Base-by-base conservation (phyloP, 371 early-diverging fungal genomes). In the Syncephalastrum monosporum region DNA sequence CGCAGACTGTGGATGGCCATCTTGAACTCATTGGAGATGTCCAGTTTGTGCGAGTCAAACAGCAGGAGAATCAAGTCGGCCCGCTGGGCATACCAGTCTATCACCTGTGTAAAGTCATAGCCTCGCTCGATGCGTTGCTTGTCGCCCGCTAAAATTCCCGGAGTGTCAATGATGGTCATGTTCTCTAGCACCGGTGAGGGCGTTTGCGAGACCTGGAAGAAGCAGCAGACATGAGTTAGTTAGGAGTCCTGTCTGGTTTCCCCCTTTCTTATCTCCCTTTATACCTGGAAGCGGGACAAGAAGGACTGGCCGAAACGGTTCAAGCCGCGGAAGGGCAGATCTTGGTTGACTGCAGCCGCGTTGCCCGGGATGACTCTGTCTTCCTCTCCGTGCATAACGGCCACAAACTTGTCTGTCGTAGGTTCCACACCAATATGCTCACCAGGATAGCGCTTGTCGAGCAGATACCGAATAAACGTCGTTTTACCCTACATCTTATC, bases 1-100 rank as follows among this genome's bases (percentile, higher is more conserved):
- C 74, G 83, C 53, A 93, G 72, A 12, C 84, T 80, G 59, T 82
- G 79, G 50, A 94, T 92, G 1, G 89, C 91, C 48, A 81, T 67
- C 66, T 89, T 92, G 67, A 94, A 91, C 71, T 94, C 94, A 67
- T 93, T 91, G 14, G 89, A 88, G 47, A 94, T 93, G 68, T 94
- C 95, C 57, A 94, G 77, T 66, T 94, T 94, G 74, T 91, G 86
- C 3, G 89, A 87, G 59, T 94, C 95, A 75, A 94, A 94, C 65
- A 94, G 70, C 43, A 94, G 68, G 25, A 94, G 64, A 27, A 94
- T 90, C 45, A 92, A 68, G 64, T 94, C 94, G 0, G 91, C 79
- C 8, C 93, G 84, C 56, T 91, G 88, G 6, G 92, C 92, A 67
- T 92, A 94, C 91, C 93, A 94, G 58, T 87, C 87, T 17, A 85